Conservation (phyloP, 2,329 filamentous ascomycete species). For the Tolypocladium pustulatum region DNA sequence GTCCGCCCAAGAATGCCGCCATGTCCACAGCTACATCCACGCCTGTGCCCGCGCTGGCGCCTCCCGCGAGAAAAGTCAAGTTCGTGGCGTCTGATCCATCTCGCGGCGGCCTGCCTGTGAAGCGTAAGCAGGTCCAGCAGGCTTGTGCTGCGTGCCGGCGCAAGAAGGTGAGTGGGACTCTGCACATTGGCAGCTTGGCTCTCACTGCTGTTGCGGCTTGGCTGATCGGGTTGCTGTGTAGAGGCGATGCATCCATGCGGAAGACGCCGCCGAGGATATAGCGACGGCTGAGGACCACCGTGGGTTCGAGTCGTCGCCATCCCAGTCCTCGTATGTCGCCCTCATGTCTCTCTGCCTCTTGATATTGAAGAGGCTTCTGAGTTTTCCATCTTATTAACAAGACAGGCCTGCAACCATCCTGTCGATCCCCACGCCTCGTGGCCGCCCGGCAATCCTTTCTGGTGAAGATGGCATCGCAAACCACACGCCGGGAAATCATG, state of each 20-base stretch:
- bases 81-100: constrained; percentile 45
- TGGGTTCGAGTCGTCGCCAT: constrained; percentile 14
- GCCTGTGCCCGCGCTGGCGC: not conserved
- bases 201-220: not conserved
- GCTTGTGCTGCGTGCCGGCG: constrained; percentile 45
- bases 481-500: not conserved
- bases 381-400: not conserved
- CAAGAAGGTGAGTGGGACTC: constrained; percentile 32
- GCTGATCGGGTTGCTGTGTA: constrained; percentile 6
- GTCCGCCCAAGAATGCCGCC: constrained; percentile 4
- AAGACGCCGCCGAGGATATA: constrained; percentile 20
- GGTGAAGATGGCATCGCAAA: not conserved
- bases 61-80: constrained; percentile 28
- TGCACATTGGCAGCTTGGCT: not conserved
- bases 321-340: constrained; percentile 18
- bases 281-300: constrained; percentile 16
- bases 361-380: too few species aligned
- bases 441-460: not conserved
- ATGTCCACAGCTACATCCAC: constrained; percentile 7
- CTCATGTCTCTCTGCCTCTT: not conserved
- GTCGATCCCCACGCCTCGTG: not conserved
- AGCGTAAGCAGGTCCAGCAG: constrained; percentile 48
- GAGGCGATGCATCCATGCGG: constrained; percentile 34
- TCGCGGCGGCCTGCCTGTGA: constrained; percentile 40
- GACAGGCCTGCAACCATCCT: not conserved